Evolutionary conservation across 495 filamentous ascomycete species (phyloP).

Genomic region (Elasticomyces elasticus): DNA sequence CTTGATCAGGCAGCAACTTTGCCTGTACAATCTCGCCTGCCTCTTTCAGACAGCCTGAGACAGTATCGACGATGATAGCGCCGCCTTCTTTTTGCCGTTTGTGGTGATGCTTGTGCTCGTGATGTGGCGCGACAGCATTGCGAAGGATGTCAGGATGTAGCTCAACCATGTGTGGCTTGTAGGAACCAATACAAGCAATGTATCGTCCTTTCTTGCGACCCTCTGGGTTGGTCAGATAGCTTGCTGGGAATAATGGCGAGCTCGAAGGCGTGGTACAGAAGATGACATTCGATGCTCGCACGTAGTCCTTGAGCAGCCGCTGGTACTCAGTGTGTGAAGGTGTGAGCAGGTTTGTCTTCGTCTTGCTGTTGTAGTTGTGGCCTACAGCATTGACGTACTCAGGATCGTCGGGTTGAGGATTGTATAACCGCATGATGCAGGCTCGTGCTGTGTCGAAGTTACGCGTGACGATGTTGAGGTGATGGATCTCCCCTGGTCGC

Average conservation of each 20-base stretch:
- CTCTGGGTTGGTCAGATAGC: conserved; percentile 55
- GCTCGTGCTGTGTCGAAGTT: conserved; percentile 52
- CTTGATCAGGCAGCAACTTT: conserved; percentile 54
- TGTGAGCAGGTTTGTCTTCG: conserved; percentile 62
- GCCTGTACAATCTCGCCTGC: conserved; percentile 84
- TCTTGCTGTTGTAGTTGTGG: conserved; percentile 29
- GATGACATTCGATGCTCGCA: conserved; percentile 63
- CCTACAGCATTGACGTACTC: conserved; percentile 25
- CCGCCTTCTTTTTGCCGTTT: conserved; percentile 63
- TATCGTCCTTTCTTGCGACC: conserved; percentile 66
- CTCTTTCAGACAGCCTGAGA: conserved; percentile 69
- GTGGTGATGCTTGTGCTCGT: conserved; percentile 51
- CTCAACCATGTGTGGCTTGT: conserved; percentile 78
- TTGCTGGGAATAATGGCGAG: conserved; percentile 52
- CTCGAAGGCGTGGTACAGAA: conserved; percentile 67
- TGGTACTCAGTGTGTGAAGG: conserved; percentile 61
- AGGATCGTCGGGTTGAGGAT: conserved; percentile 22
- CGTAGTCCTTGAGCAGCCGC: conserved; percentile 53
- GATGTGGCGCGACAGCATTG: conserved; percentile 51
- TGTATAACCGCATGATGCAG: conserved; percentile 50
- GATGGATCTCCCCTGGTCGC: conserved; percentile 58
- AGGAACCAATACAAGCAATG: conserved; percentile 72
- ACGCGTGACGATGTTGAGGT: conserved; percentile 70
- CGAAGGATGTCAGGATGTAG: conserved; percentile 63
- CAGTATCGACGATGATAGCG: conserved; percentile 72